Evolutionary conservation across 768 basidiomycete genomes (phyloP), one percentile per base, ranked within the genome.

Genomic region (Piloderma croceum): DNA sequence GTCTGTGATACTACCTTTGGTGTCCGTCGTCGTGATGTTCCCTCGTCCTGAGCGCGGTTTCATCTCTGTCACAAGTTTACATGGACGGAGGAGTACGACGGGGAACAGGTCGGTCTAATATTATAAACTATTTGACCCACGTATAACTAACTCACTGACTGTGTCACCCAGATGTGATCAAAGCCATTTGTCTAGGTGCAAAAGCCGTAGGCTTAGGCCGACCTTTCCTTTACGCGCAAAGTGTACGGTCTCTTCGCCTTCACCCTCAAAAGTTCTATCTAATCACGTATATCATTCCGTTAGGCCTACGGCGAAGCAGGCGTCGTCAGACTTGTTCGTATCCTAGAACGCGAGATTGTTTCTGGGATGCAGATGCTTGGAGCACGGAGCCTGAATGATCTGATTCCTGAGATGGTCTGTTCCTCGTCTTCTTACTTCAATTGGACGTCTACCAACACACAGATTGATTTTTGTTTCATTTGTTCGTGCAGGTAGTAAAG

Each of bases 161-260:
- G 6, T 29, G 2, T 23, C 6, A 7, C 11, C 17, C 43, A 73
- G 91, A 93, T 63, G 81, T 92, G 12, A 63, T 96, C 36, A 96
- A 94, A 60, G 91, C 91, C 0, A 63, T 94, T 9, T 93, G 90
- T 55, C 69, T 96, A 6, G 92, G 92, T 7, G 92, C 92, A 3
- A 81, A 64, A 46, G 88, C 83, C 7, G 88, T 92, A 13, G 91
- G 92, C 4, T 64, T 96, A 24, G 92, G 92, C 3, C 70, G 92
- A 11, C 72, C 85, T 11, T 88, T 92, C 69, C 70, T 96, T 9
- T 94, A 86, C 53, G 90, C 85, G 2, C 83, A 88, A 62, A 84
- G 84, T 52, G 86, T 87, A 60, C 53, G 74, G n/a, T n/a, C n/a
- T 55, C 10, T 7, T 25, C 18, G 18, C 31, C 5, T 22, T 38